These are phyloP conservation scores for Penicillium capsulatum DNA, from an alignment of 2,329 filamentous ascomycete species.

Conservation along the genomic window DNA sequence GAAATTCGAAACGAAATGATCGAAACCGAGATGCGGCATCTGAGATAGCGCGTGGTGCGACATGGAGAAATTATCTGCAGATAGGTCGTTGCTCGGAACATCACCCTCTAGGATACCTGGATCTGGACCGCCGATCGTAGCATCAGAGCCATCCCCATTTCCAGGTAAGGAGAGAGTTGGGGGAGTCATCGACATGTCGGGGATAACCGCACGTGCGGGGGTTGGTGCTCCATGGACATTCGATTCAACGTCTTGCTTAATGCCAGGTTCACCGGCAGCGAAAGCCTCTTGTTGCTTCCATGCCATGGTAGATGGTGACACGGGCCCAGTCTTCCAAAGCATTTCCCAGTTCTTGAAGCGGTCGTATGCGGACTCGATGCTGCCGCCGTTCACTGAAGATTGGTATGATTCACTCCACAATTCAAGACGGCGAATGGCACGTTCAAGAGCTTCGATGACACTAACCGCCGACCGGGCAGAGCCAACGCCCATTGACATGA, in stretches of 20 bases:
- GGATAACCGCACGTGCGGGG: slow-evolving; percentile 13
- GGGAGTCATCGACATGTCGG: slow-evolving; percentile 22
- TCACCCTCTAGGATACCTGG: slow-evolving; percentile 21
- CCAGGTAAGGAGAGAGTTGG: slow-evolving; percentile 9
- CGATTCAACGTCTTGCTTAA: slow-evolving; percentile 9
- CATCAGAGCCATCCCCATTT: slow-evolving; percentile 4
- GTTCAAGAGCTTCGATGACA: slow-evolving; percentile 52
- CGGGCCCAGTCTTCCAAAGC: slow-evolving; percentile 44
- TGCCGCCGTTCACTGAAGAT: slow-evolving; percentile 28
- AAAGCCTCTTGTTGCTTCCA: slow-evolving; percentile 23
- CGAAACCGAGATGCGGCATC: slow-evolving; percentile 35
- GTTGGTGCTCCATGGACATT: slow-evolving; percentile 9
- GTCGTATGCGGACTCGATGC: slow-evolving; percentile 49
- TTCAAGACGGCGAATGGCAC: slow-evolving; percentile 46
- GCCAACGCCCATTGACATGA: slow-evolving; percentile 52
- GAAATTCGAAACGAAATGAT: slow-evolving; percentile 41
- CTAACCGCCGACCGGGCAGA: slow-evolving; percentile 52
- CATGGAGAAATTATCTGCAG: slow-evolving; percentile 27
- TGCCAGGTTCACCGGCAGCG: slow-evolving; percentile 9
- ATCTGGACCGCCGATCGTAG: slow-evolving; percentile 5
- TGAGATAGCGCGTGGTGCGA: slow-evolving; percentile 29
- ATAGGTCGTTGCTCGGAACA: slow-evolving; percentile 19
- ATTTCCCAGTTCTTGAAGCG: slow-evolving; percentile 53
- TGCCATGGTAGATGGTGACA: slow-evolving; percentile 31
- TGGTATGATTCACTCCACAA: slow-evolving; percentile 39